A percentile compares a stretch with the other conserved stretches of the same genome.
Evolutionary conservation across 2,329 filamentous ascomycete species (phyloP).

Genomic region (Neocucurbitaria cava): DNA sequence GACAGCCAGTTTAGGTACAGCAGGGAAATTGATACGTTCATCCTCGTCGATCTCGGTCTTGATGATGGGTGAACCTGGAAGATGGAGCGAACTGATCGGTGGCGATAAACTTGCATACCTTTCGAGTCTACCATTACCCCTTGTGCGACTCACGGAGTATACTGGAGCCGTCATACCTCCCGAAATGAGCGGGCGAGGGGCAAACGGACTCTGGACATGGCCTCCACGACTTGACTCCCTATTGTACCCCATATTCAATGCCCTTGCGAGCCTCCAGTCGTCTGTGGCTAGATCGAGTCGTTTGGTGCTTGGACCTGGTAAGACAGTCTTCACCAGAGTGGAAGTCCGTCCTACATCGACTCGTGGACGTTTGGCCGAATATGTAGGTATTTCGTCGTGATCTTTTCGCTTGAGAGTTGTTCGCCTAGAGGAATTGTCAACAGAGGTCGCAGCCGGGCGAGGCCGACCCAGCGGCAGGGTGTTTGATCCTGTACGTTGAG

Average conservation of each 20-base stretch:
- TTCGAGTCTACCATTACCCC: not conserved
- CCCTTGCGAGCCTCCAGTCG: not conserved
- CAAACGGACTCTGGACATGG: not conserved
- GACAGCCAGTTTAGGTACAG: not conserved
- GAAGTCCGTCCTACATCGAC: slow-evolving; percentile 14
- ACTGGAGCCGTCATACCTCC: not conserved
- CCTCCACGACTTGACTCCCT: not conserved
- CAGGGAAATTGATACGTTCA: not conserved
- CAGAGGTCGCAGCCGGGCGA: not conserved
- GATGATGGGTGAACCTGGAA: not conserved
- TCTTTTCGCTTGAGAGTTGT: slow-evolving; percentile 3
- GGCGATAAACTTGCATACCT: not conserved
- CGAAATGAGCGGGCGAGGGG: not conserved
- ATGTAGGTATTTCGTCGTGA: not conserved
- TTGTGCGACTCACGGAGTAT: not conserved
- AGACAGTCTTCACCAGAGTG: slow-evolving; percentile 8
- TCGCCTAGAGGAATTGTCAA: not conserved
- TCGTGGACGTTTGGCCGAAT: slow-evolving; percentile 16
- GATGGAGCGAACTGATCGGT: not conserved
- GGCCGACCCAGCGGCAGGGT: slow-evolving; percentile 16
- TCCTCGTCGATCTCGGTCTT: not conserved
- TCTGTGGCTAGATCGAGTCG: not conserved
- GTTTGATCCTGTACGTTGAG: slow-evolving; percentile 22
- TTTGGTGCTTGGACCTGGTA: not conserved
- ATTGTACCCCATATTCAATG: not conserved